Evolutionary conservation across 2,329 filamentous ascomycete species (phyloP).

Genomic region (Ramichloridium luteum): DNA sequence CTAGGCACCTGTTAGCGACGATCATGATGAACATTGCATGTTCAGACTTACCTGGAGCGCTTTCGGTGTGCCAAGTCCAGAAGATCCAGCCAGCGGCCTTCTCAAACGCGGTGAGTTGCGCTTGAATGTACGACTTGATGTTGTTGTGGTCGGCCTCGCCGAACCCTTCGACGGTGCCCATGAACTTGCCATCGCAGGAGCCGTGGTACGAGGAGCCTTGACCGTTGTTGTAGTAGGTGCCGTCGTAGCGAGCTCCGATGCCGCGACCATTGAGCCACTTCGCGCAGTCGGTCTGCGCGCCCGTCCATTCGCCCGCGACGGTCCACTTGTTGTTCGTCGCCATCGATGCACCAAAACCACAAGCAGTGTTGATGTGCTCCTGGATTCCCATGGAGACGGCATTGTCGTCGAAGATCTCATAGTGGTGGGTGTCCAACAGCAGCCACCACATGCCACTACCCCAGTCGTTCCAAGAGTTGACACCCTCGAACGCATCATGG

Average conservation of each 20-base stretch:
- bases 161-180: slow-evolving; percentile 31
- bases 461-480: slow-evolving; percentile 33
- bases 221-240: slow-evolving; percentile 24
- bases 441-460: slow-evolving; percentile 33
- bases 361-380: slow-evolving; percentile 31
- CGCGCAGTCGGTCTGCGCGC: slow-evolving; percentile 36
- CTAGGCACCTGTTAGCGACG: slow-evolving; percentile 11
- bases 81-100: slow-evolving; percentile 39
- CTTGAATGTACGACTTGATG: slow-evolving; percentile 34
- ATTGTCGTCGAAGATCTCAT: slow-evolving; percentile 34
- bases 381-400: slow-evolving; percentile 26
- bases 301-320: slow-evolving; percentile 37
- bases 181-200: slow-evolving; percentile 33
- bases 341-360: slow-evolving; percentile 35
- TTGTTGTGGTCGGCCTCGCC: slow-evolving; percentile 31
- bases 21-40: background rate
- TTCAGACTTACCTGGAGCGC: slow-evolving; percentile 23
- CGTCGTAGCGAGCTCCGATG: slow-evolving; percentile 36
- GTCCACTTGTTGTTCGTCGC: slow-evolving; percentile 35
- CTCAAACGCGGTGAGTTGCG: slow-evolving; percentile 37
- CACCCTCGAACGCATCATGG: slow-evolving; percentile 37
- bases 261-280: slow-evolving; percentile 38
- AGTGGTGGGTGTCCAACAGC: slow-evolving; percentile 35
- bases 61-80: slow-evolving; percentile 41
- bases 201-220: slow-evolving; percentile 29